Percentiles rank a stretch among this genome's conserved stretches.
These are phyloP conservation scores for Spirogloea muscicola DNA, from an alignment of 139 green algal species.

Conservation along the genomic window DNA sequence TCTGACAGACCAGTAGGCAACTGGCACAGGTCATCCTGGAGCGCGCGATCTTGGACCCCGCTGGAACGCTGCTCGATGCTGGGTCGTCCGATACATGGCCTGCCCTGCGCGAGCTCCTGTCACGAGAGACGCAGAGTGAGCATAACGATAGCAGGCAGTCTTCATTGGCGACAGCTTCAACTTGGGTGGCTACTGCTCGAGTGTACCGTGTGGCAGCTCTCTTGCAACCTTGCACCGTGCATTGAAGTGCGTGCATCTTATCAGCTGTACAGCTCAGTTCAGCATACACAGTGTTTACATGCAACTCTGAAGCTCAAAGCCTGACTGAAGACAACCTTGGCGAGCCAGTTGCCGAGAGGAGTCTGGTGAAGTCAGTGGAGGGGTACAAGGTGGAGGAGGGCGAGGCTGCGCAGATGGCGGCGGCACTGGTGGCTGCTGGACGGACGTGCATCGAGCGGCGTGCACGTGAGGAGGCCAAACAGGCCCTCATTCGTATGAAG, in stretches of 20 bases:
- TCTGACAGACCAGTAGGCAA: no score
- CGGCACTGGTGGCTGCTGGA: slow-evolving; percentile 9
- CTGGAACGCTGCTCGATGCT: slow-evolving; percentile 10
- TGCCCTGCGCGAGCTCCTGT: slow-evolving; percentile 11
- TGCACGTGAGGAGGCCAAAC: slow-evolving; percentile 11
- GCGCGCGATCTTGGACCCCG: slow-evolving; percentile 10
- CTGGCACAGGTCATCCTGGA: no score
- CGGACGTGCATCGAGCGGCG: slow-evolving; percentile 18
- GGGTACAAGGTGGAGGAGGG: slow-evolving; percentile 31
- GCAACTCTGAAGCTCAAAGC: no score
- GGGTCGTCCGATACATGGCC: slow-evolving; percentile 28
- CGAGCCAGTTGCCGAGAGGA: not conserved
- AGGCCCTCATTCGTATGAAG: slow-evolving; percentile 32
- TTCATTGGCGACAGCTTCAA: no score
- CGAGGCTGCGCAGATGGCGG: slow-evolving; percentile 13
- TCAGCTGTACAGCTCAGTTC: no score
- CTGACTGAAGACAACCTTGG: no score
- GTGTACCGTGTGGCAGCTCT: no score
- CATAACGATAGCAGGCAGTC: no score
- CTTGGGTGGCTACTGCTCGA: no score
- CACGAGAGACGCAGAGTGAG: slow-evolving; percentile 9
- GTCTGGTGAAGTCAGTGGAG: slow-evolving; percentile 5
- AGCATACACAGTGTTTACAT: no score
- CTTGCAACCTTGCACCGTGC: no score
- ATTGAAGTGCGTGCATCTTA: no score